A percentile compares a stretch with the other conserved stretches of the same genome.
Conservation (phyloP, 768 basidiomycete species). For the Asterophora lycoperdoides region DNA sequence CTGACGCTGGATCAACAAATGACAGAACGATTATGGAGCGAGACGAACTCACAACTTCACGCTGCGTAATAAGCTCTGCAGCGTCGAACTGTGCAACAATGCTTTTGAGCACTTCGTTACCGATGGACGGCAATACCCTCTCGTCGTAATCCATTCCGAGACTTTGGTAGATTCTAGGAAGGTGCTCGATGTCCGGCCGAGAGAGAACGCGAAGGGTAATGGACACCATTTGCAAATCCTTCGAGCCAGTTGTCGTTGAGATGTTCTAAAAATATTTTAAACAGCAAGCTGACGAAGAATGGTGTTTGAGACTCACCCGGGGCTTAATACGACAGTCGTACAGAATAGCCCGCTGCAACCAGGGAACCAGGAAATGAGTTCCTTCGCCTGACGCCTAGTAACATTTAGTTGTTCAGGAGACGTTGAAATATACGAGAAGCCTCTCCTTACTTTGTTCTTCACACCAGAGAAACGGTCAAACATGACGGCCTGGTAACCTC, state of each 20-base stretch:
- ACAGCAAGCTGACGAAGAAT: neutral
- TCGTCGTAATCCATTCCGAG: conserved; percentile 97
- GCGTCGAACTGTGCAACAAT: conserved; percentile 99
- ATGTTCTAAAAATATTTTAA: conserved; percentile 63
- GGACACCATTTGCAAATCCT: conserved; percentile 98
- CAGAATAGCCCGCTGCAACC: conserved; percentile 93
- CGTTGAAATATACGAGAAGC: neutral
- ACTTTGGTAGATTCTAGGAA: conserved; percentile 91
- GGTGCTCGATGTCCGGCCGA: conserved; percentile 82
- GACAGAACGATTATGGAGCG: neutral
- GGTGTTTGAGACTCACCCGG: conserved; percentile 48
- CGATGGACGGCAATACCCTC: conserved; percentile 94
- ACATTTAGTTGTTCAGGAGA: conserved; percentile 4
- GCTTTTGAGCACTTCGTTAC: conserved; percentile 96
- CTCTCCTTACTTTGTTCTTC: conserved; percentile 57
- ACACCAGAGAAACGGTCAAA: conserved; percentile 97
- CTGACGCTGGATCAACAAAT: conserved; percentile 30
- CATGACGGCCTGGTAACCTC: conserved; percentile 94
- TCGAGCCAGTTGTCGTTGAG: conserved; percentile 97
- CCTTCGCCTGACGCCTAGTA: conserved; percentile 83
- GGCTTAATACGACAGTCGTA: conserved; percentile 99
- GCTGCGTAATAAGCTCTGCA: conserved; percentile 93
- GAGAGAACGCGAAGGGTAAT: conserved; percentile 95
- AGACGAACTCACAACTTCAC: conserved; percentile 76
- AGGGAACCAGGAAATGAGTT: conserved; percentile 93